Percentiles rank a stretch among this genome's conserved stretches.
Evolutionary conservation across 1,284 basidiomycete genomes (phyloP).

Genomic region (Ceratobasidium sp.): DNA sequence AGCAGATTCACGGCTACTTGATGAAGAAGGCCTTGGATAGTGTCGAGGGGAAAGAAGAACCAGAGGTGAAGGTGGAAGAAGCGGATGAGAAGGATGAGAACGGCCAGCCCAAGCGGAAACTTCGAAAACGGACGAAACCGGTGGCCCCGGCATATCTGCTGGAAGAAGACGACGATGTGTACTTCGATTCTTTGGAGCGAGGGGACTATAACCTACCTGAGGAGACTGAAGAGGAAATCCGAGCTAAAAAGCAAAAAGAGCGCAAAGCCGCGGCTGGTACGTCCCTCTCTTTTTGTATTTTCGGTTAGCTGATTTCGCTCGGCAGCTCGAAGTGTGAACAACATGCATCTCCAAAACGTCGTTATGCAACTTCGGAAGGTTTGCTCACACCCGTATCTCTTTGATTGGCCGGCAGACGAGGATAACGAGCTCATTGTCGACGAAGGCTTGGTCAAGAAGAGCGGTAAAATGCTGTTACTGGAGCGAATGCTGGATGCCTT

Average conservation of each 20-base stretch:
- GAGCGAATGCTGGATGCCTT: constrained; percentile 87
- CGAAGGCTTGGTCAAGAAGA: constrained; percentile 81
- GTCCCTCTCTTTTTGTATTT: constrained; percentile 47
- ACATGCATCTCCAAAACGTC: constrained; percentile 90
- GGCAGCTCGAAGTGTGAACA: constrained; percentile 82
- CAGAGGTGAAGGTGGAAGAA: constrained; percentile 48
- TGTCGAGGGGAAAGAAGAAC: constrained; percentile 44
- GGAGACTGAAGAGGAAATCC: constrained; percentile 50
- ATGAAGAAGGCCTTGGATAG: constrained; percentile 56
- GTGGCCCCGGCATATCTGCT: constrained; percentile 45
- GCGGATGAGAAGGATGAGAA: constrained; percentile 46
- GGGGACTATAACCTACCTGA: constrained; percentile 50
- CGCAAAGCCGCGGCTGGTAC: constrained; percentile 49
- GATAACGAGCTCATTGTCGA: constrained; percentile 69
- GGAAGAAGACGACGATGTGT: constrained; percentile 72
- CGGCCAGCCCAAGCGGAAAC: constrained; percentile 51
- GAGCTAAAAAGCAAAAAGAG: constrained; percentile 48
- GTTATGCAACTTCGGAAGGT: constrained; percentile 88
- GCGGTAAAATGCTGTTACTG: constrained; percentile 97
- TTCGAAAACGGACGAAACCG: constrained; percentile 49
- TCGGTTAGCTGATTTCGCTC: constrained; percentile 26
- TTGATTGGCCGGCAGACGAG: constrained; percentile 83
- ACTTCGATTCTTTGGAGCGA: constrained; percentile 69
- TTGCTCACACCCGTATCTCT: constrained; percentile 92
- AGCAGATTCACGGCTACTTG: constrained; percentile 70